Base-by-base conservation (phyloP, 2,329 filamentous ascomycete species). In the Graphilbum sp. region DNA sequence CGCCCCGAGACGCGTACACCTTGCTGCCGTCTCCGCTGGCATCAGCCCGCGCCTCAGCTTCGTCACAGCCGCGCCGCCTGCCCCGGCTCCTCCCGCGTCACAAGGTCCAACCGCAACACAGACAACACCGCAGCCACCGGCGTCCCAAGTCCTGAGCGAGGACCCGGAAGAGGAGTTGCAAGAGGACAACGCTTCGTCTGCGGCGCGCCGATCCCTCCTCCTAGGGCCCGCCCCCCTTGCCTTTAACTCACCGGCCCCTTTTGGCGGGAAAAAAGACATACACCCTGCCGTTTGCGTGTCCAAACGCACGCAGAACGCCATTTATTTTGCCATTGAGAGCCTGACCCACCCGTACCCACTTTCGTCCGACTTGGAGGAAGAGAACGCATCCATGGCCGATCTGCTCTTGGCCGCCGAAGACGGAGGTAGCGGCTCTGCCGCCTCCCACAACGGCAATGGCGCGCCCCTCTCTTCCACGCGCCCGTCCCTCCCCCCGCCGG, bases 331-430 rank as follows among this genome's bases (percentile, higher is more conserved):
- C 29, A 73, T 96, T 41, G 87, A 96, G 64, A 85, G 84, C 29
- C 69, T 96, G 47, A 79, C 87, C 48, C 72, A 79, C 34, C 86
- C 88, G 2, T 72, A 85, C 47, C 65, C 75, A 35, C 92, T 96
- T 59, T 92, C 86, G 9, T 70, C 81, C 19, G 86, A 94, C 58
- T 62, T 78, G 48, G 69, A 78, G 43, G 90, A 98, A 66, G 83
- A 93, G 64, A 80, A 83, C 69, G 83, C 87, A 49, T 73, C 75
- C 51, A 96, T 98, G 87, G 81, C 87, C 49, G 87, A 94, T 56
- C 67, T 49, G 57, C n/a, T n/a, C n/a, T n/a, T n/a, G n/a, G n/a
- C n/a, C n/a, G n/a, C n/a, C n/a, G n/a, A n/a, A n/a, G n/a, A 66
- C 45, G 56, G 56, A 42, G 71, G 74, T 53, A 64, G 65, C 50